Base-by-base conservation (phyloP, 106 monocot genomes). In the Apostasia ramifera region DNA sequence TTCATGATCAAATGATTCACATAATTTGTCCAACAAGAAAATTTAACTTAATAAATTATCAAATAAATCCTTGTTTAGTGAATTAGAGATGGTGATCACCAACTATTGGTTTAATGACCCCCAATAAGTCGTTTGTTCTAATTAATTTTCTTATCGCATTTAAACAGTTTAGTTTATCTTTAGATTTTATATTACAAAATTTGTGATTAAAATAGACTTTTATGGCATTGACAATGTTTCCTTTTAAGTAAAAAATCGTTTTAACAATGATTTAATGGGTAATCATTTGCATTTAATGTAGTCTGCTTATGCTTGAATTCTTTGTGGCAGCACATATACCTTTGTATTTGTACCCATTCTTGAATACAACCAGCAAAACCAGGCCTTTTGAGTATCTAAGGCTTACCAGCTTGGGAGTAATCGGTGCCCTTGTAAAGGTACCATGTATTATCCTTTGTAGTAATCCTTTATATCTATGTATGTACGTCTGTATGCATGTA, bases 361-460 rank as follows among this genome's bases (percentile, higher is more conserved):
- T 98, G 56, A 98, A 98, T 67, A 92, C 97, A 43, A 92, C 92
- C 8, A 92, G 89, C 60, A 97, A 92, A 80, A 78, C 97, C 54
- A 84, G 85, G 74, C 92, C 89, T 53, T 97, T 92, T 71, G 97
- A 97, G 76, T 92, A 89, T 71, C 70, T 97, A 66, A 82, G 97
- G 69, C 89, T 97, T 61, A 92, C 97, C 26, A 98, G 97, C 76
- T 77, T 98, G 75, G 97, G 97, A 59, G 97, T 98, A 54, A 98
- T 98, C 59, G 92, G 97, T 11, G 89, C 97, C 8, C 97, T 98
- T 73, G 92, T 92, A 43, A 98, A 98, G 97, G 97, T 98, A 86
- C n/a, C 56, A 70, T 0, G 38, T 7, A 8, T 66, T 55, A 40
- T 47, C 58, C 7, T 11, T 26, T 59, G 40, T 9, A 13, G 1